Evolutionary conservation across 2,329 filamentous ascomycete species (phyloP), one percentile per base, ranked within the genome.

Genomic region (Sordariomycetes sp.): DNA sequence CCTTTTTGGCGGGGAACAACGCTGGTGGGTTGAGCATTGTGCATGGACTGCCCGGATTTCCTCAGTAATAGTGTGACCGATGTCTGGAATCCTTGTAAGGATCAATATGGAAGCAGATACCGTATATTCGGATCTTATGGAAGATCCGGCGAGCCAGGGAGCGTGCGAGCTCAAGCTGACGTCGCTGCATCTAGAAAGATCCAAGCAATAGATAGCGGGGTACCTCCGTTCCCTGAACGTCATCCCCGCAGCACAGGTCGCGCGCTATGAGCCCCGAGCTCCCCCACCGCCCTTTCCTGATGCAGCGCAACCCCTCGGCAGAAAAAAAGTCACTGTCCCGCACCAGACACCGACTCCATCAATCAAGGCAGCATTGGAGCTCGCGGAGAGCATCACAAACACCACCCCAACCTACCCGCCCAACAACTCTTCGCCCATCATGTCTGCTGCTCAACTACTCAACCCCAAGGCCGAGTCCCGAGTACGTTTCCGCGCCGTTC

Each of bases 401-500:
- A 28, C 24, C 25, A 43, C 22, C 20, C 43, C 46, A 32, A 52
- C 32, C n/a, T 28, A 46, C 43, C 48, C 35, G 14, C 50, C 57
- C 61, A 50, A 62, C 57, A 57, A 58, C 40, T 51, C 55, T 54
- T 37, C n/a, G 40, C 40, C 46, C 65, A 71, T 62, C 57, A 97
- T 97, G 94, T 97, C 92, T 77, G 94, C 94, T 67, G 92, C 94
- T 70, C 93, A 97, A 79, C 86, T 99, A 69, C 87, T 99, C 65
- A 99, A 99, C 76, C 94, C 94, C 62, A 99, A 99, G 81, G 94
- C 94, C 69, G 94, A 99, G 79, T 97, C 92, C 68, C 87, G 94
- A 77, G 91, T 95, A 80, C 68, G 88, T 78, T 62, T 64, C 60
- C 8, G 20, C 34, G 62, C 50, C 34, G 56, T 59, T 25, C 46